Base-by-base conservation (phyloP, 306 rosid species). In the Hylodesmum podocarpum region DNA sequence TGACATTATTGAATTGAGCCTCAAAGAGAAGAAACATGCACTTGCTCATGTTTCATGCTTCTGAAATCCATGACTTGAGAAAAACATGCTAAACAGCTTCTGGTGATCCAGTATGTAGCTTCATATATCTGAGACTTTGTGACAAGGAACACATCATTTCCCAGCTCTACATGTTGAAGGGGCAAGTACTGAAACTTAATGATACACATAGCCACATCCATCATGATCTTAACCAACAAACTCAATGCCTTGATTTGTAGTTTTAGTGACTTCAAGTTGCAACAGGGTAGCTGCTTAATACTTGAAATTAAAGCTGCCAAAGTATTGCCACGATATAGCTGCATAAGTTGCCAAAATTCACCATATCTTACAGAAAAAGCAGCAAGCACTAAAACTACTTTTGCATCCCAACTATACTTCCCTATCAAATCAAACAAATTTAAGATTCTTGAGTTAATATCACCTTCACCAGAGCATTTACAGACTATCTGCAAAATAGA, bases 51-150 rank as follows among this genome's bases (percentile, higher is more conserved):
- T 82, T 81, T 84, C 73, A 77, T 71, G 81, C 59, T 39, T 62
- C 55, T 71, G 64, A 86, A 72, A 54, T 85, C 82, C 44, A 67
- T 50, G 66, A 88, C 81, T 69, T 83, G 89, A 14, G 78, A 85
- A 80, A 78, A 80, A 80, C 89, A 85, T 43, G 82, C 81, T 80
- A 85, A 83, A 80, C 82, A 69, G 84, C 90, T 83, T 80, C 90
- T 82, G 78, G 79, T 18, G 49, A 88, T 83, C 96, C 93, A 90
- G 54, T 88, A 90, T 21, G 54, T 87, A 77, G 96, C 84, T 58
- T 61, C 41, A 43, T 82, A 83, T 72, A 85, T 73, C n/a, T 57
- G 74, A 51, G 65, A 63, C 40, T 49, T 63, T 15, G 80, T 75
- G 51, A 10, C 72, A 4, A 6, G 1, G 14, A 64, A n/a, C 36